phyloP scores from a whole-genome alignment of 306 rosid species.

The Trifolium dubium region DNA sequence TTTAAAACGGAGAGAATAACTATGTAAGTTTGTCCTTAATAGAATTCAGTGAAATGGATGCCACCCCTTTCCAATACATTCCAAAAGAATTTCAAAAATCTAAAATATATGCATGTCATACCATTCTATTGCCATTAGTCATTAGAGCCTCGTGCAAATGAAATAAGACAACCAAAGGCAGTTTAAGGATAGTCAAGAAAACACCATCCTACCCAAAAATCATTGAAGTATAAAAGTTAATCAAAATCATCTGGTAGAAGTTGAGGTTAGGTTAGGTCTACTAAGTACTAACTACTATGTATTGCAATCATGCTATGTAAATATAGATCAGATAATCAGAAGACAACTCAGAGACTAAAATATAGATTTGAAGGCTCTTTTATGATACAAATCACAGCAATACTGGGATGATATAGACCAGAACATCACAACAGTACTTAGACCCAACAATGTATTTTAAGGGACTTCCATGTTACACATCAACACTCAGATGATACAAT shows the following conservation, averaged over 20 bases:
- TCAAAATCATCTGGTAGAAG: conserved; percentile 7
- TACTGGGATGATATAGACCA: not conserved
- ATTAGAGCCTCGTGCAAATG: not conserved
- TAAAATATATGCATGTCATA: no score
- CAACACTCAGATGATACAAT: conserved; percentile 26
- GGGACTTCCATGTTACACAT: conserved; percentile 20
- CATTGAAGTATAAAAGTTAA: conserved; percentile 5
- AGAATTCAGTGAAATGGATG: not conserved
- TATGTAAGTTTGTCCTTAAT: no score
- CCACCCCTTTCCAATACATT: no score
- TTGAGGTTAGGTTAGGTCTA: not conserved
- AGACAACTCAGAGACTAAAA: conserved; percentile 21
- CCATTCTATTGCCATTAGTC: not conserved
- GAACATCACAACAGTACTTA: no score
- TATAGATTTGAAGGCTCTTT: not conserved
- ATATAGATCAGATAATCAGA: conserved; percentile 1
- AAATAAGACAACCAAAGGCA: not conserved
- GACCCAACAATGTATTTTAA: not conserved
- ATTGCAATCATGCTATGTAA: not conserved
- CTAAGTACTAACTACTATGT: not conserved
- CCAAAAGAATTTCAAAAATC: no score
- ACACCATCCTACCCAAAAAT: not conserved
- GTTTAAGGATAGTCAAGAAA: not conserved
- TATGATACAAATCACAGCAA: not conserved
- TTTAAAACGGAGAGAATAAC: no score